These are phyloP conservation scores for Aspergillus unguis DNA, from an alignment of 2,329 filamentous ascomycete species.

Conservation along the genomic window DNA sequence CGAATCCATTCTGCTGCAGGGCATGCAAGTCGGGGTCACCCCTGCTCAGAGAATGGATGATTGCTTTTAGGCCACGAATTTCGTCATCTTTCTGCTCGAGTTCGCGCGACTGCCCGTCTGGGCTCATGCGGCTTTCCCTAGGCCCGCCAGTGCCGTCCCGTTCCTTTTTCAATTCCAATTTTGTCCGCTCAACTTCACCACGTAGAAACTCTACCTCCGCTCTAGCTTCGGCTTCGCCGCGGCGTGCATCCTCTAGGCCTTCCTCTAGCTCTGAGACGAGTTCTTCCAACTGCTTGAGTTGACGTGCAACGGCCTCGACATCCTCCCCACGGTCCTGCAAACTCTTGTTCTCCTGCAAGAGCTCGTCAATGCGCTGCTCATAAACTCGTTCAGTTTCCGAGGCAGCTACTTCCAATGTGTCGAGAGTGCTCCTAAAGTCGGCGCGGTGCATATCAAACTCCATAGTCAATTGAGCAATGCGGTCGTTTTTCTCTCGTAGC, in stretches of 20 bases:
- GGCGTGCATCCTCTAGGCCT: constrained; percentile 86
- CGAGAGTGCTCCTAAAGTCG: constrained; percentile 94
- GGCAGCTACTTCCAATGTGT: constrained; percentile 91
- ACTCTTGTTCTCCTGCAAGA: constrained; percentile 79
- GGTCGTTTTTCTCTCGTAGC: constrained; percentile 92
- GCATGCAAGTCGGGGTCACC: constrained; percentile 41
- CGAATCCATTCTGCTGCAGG: constrained; percentile 28
- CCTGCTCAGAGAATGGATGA: constrained; percentile 90
- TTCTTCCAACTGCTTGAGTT: constrained; percentile 93
- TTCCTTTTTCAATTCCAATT: constrained; percentile 82
- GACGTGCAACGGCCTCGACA: constrained; percentile 83
- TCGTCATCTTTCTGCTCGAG: constrained; percentile 95
- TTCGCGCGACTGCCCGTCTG: constrained; percentile 55
- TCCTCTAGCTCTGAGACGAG: constrained; percentile 96
- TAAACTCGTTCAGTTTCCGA: constrained; percentile 94
- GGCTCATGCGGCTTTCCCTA: constrained; percentile 51
- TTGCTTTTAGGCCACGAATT: constrained; percentile 93
- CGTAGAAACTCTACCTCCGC: constrained; percentile 94
- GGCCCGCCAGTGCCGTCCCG: constrained; percentile 71
- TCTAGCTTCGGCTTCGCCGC: constrained; percentile 91
- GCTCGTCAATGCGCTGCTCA: constrained; percentile 57
- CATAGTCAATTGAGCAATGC: constrained; percentile 84
- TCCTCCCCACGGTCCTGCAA: constrained; percentile 80
- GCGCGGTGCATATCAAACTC: constrained; percentile 94
- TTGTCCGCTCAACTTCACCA: constrained; percentile 88